These are phyloP conservation scores for Lizonia empirigonia DNA, from an alignment of 2,329 filamentous ascomycete genomes.

Conservation along the genomic window DNA sequence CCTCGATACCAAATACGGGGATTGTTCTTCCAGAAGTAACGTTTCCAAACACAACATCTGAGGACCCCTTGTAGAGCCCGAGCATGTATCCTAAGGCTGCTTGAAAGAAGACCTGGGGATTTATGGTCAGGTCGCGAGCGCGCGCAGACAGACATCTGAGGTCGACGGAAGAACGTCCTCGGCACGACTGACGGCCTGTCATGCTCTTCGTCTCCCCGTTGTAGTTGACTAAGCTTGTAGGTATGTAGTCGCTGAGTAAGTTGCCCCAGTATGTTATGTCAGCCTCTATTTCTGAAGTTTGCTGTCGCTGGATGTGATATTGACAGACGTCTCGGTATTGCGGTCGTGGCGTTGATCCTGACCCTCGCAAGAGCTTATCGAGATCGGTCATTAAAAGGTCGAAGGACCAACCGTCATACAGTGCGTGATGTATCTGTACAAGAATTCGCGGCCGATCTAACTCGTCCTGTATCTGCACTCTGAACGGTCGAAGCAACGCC, in stretches of 20 bases:
- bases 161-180: slow-evolving; percentile 30
- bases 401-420: slow-evolving; percentile 94
- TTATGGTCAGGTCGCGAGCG: slow-evolving; percentile 52
- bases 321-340: slow-evolving; percentile 66
- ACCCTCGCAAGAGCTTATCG: slow-evolving; percentile 54
- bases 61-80: slow-evolving; percentile 64
- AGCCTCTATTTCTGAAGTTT: background rate
- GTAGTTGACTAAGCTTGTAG: slow-evolving; percentile 64
- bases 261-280: slow-evolving; percentile 70
- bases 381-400: slow-evolving; percentile 76
- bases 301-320: slow-evolving; percentile 39
- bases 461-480: slow-evolving; percentile 59
- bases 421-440: slow-evolving; percentile 75
- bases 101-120: slow-evolving; percentile 77
- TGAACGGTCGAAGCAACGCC: slow-evolving; percentile 64
- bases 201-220: slow-evolving; percentile 44
- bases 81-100: slow-evolving; percentile 71
- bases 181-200: slow-evolving; percentile 16
- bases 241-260: slow-evolving; percentile 63
- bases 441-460: slow-evolving; percentile 27
- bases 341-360: slow-evolving; percentile 51
- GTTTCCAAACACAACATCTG: slow-evolving; percentile 75
- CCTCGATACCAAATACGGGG: slow-evolving; percentile 72
- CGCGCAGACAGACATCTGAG: slow-evolving; percentile 16
- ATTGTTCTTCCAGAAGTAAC: slow-evolving; percentile 82